phyloP scores from a whole-genome alignment of 108 stramenopile species.

The Schizochytrium sp. region DNA sequence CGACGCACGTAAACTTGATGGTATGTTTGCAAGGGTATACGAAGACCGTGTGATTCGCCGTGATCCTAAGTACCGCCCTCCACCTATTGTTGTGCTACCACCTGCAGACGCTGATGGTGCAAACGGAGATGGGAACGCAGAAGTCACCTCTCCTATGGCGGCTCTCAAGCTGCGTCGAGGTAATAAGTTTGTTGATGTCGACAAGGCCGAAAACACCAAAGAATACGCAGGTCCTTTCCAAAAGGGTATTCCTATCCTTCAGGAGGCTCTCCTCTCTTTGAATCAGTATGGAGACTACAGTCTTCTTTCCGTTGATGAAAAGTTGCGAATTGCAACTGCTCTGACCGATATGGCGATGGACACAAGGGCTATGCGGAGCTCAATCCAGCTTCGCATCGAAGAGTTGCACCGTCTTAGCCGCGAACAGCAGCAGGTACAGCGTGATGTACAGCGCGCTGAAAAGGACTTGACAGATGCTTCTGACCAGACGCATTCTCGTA shows the following conservation, averaged over 20 bases:
- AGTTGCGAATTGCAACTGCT: conserved; percentile 8
- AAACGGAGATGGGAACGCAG: neutral
- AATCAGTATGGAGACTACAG: conserved; percentile 11
- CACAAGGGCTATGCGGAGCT: conserved; percentile 23
- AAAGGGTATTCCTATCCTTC: conserved; percentile 42
- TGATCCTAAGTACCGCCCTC: conserved; percentile 43
- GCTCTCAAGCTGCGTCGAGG: conserved; percentile 33
- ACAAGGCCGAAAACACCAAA: conserved; percentile 47
- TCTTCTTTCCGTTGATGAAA: conserved; percentile 26
- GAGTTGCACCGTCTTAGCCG: neutral
- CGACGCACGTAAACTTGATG: conserved; percentile 45
- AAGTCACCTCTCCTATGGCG: neutral
- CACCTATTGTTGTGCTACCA: neutral
- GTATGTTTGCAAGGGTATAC: neutral
- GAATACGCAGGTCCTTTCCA: conserved; percentile 29
- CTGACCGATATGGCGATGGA: conserved; percentile 56
- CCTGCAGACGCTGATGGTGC: neutral
- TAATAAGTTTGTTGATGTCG: conserved; percentile 4
- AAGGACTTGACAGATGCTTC: neutral
- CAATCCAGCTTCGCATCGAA: conserved; percentile 15
- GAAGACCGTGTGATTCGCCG: conserved; percentile 9
- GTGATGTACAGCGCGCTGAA: conserved; percentile 34
- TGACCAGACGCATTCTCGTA: neutral
- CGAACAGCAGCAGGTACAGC: conserved; percentile 27
- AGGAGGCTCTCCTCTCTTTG: neutral